These are phyloP conservation scores for Collybiopsis confluens DNA, from an alignment of 768 basidiomycete genomes.

Conservation along the genomic window DNA sequence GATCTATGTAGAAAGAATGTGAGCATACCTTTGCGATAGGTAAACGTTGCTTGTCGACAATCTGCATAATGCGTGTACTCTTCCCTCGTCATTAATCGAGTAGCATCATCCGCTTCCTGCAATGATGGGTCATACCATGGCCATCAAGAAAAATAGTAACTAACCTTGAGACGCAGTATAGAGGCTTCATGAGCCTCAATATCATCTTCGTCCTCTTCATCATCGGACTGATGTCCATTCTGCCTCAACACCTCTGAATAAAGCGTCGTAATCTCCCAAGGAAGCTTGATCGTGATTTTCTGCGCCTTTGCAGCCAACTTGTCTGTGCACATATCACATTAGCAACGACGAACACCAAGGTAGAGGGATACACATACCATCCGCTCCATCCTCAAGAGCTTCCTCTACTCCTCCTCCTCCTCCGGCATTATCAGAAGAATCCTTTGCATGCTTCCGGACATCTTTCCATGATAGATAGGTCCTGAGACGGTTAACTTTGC, in stretches of 20 bases:
- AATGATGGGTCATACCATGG: neutral
- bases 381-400: conserved; percentile 76
- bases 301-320: conserved; percentile 80
- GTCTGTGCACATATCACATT: too few relatives aligned
- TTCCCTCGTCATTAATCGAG: conserved; percentile 92
- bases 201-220: conserved; percentile 95
- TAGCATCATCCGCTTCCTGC: conserved; percentile 92
- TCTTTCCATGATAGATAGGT: conserved; percentile 98
- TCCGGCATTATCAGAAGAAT: conserved; percentile 78
- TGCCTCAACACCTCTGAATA: conserved; percentile 82
- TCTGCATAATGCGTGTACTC: conserved; percentile 97
- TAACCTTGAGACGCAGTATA: conserved; percentile 76
- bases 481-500: conserved; percentile 87
- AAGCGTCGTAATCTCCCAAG: conserved; percentile 92
- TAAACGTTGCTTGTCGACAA: conserved; percentile 94
- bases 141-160: conserved; percentile 3
- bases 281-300: conserved; percentile 91
- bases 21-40: conserved; percentile 84
- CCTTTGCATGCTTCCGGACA: conserved; percentile 92
- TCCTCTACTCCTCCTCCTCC: conserved; percentile 74
- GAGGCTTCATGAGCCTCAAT: conserved; percentile 94
- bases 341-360: too few relatives aligned
- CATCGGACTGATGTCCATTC: conserved; percentile 80
- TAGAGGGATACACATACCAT: conserved; percentile 43
- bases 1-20: neutral